Evolutionary conservation across 148 eudicot species (phyloP).

Genomic region (Polygonum maritimum): DNA sequence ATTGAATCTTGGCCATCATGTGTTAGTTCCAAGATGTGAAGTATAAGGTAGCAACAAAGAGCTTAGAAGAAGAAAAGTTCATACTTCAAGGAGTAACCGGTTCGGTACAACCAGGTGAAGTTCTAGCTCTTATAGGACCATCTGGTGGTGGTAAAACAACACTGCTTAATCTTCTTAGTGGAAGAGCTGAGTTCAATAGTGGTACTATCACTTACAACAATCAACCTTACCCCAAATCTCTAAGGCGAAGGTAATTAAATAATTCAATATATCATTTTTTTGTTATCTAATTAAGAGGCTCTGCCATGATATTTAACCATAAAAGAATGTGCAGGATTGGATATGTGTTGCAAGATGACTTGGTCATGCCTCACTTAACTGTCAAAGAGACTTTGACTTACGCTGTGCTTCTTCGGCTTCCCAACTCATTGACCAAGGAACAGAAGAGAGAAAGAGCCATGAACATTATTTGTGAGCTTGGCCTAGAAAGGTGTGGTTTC

Average conservation of each 20-base stretch:
- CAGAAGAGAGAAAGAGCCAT: slow-evolving; percentile 25
- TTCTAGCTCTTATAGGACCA: slow-evolving; percentile 41
- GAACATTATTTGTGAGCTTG: slow-evolving; percentile 21
- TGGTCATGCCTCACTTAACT: slow-evolving; percentile 26
- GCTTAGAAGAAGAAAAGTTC: slow-evolving; percentile 13
- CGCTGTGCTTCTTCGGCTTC: slow-evolving; percentile 26
- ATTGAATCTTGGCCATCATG: not conserved
- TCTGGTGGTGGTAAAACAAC: slow-evolving; percentile 38
- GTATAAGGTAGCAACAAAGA: slow-evolving; percentile 18
- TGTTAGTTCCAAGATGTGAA: slow-evolving; percentile 38
- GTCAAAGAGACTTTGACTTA: slow-evolving; percentile 28
- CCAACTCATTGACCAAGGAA: slow-evolving; percentile 19
- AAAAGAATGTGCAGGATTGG: slow-evolving; percentile 22
- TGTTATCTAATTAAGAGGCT: not conserved
- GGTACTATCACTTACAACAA: slow-evolving; percentile 32
- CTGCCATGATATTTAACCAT: not conserved
- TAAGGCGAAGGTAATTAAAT: slow-evolving; percentile 20
- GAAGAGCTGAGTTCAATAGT: slow-evolving; percentile 15
- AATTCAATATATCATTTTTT: not conserved
- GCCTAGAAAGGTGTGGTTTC: slow-evolving; percentile 21
- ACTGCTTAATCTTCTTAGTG: slow-evolving; percentile 29
- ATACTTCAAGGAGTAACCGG: slow-evolving; percentile 36
- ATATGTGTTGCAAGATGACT: slow-evolving; percentile 31
- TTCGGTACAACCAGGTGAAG: slow-evolving; percentile 29
- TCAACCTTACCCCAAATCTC: slow-evolving; percentile 24